Evolutionary conservation across 1,284 basidiomycete genomes (phyloP), one percentile per base, ranked within the genome.

Genomic region (Tremellales sp.): DNA sequence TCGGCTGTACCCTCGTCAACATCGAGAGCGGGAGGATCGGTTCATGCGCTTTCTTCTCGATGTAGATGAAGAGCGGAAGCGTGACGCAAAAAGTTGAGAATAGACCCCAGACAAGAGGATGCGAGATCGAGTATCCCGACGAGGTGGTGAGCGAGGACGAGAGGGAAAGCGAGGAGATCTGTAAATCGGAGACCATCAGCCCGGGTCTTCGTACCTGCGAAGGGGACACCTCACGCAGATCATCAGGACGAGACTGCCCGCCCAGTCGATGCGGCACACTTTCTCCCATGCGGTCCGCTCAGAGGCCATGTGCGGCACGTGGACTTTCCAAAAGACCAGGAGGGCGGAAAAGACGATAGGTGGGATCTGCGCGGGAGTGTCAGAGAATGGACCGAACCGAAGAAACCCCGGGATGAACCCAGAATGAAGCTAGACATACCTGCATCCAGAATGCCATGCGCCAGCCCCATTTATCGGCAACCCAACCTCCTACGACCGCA

Each of bases 211-310:
- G 34, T 34, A 14, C 38, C 8, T 44, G 19, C 40, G 13, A 19
- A 32, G n/a, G 18, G 18, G 5, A 25, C 12, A 10, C 56, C 63
- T 44, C 39, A 62, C 63, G 26, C 53, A 49, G 13, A 58, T 38
- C 36, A 66, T 47, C 16, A 66, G 48, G 22, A 51, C 28, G 12
- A 53, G 16, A 26, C 50, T 51, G 4, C 64, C 64, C 1, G 47
- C 29, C 64, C 64, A 66, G 43, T 66, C 64, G 27, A 66, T 60
- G 18, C 51, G 25, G 41, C 49, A 56, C 9, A 66, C 27, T 47
- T 58, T 58, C 24, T 60, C 49, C 53, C 50, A 58, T 26, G 48
- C 47, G 3, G 53, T 56, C 34, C 40, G 22, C 14, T 53, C 54
- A 16, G 36, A 29, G 14, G 40, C 40, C 10, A 31, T 22, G 16